phyloP scores from a whole-genome alignment of 768 basidiomycete species.

The Boletus speciosus region DNA sequence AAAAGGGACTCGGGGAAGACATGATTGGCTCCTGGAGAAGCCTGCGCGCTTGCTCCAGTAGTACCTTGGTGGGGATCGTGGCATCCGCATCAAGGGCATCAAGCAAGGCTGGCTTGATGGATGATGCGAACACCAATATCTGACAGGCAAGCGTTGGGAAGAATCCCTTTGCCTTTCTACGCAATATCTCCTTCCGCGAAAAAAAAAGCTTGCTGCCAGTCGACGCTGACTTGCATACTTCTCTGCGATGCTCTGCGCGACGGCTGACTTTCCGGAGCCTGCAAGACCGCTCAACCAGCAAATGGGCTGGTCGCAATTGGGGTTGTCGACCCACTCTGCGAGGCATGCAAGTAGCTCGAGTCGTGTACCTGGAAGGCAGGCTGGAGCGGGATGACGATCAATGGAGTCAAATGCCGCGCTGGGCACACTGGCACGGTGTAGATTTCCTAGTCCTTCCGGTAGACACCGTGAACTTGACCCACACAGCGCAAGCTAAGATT shows the following conservation, averaged over 20 bases:
- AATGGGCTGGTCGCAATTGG: conserved; percentile 1
- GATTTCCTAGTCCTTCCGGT: conserved; percentile 12
- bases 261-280: conserved; percentile 22
- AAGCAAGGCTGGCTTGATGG: conserved; percentile 13
- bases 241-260: conserved; percentile 30
- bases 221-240: conserved; percentile 14
- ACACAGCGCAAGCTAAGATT: background rate
- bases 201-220: conserved; percentile 36
- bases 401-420: no score
- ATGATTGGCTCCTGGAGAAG: conserved; percentile 22
- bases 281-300: conserved; percentile 26
- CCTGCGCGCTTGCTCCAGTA: conserved; percentile 22
- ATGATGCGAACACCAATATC: conserved; percentile 18
- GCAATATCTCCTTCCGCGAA: conserved; percentile 21
- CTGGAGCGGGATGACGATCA: no score
- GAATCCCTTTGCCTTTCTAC: conserved; percentile 22
- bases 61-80: conserved; percentile 21
- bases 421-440: conserved; percentile 2
- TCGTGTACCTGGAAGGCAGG: conserved; percentile 20
- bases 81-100: conserved; percentile 19
- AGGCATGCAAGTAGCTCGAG: conserved; percentile 12
- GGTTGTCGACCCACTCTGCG: conserved; percentile 14
- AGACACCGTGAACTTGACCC: background rate
- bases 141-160: conserved; percentile 34
- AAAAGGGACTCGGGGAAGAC: conserved; percentile 5